Conservation (phyloP, 2,329 filamentous ascomycete genomes). For the Paraphaeosphaeria sporulosa region DNA sequence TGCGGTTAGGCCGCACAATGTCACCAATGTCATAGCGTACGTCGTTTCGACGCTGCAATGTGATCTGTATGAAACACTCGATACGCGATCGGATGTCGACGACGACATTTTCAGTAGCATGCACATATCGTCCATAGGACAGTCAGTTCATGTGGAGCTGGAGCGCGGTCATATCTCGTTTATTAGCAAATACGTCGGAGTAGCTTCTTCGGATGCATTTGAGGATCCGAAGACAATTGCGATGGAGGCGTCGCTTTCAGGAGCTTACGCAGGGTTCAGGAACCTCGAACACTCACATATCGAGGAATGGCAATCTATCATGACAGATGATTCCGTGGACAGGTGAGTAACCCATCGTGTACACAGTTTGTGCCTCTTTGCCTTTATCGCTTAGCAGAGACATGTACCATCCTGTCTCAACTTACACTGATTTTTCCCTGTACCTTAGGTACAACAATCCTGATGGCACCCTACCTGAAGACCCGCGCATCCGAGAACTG, state of each 20-base stretch:
- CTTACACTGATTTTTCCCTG: no score
- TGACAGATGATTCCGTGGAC: slow-evolving; percentile 70
- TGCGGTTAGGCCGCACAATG: slow-evolving; percentile 68
- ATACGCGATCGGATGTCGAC: slow-evolving; percentile 54
- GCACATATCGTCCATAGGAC: slow-evolving; percentile 71
- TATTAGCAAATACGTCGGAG: slow-evolving; percentile 72
- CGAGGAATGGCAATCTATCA: slow-evolving; percentile 67
- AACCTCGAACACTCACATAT: slow-evolving; percentile 63
- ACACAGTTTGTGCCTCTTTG: no score
- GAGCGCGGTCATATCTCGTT: slow-evolving; percentile 61
- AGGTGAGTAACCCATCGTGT: no score
- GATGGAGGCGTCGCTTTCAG: slow-evolving; percentile 61
- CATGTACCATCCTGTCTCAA: no score
- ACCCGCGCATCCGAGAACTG: slow-evolving; percentile 64
- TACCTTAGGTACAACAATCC: slow-evolving; percentile 65
- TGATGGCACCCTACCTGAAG: slow-evolving; percentile 63
- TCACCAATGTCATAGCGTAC: slow-evolving; percentile 70
- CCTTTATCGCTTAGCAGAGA: no score
- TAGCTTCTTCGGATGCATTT: slow-evolving; percentile 74
- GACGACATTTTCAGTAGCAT: slow-evolving; percentile 57
- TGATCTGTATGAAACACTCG: slow-evolving; percentile 54
- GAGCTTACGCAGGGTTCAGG: slow-evolving; percentile 62
- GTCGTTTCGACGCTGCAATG: slow-evolving; percentile 61
- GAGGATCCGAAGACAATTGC: slow-evolving; percentile 63
- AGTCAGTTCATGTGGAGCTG: slow-evolving; percentile 64